Conservation (phyloP, 345 rosid genomes). For the Schrenkiella parvula region DNA sequence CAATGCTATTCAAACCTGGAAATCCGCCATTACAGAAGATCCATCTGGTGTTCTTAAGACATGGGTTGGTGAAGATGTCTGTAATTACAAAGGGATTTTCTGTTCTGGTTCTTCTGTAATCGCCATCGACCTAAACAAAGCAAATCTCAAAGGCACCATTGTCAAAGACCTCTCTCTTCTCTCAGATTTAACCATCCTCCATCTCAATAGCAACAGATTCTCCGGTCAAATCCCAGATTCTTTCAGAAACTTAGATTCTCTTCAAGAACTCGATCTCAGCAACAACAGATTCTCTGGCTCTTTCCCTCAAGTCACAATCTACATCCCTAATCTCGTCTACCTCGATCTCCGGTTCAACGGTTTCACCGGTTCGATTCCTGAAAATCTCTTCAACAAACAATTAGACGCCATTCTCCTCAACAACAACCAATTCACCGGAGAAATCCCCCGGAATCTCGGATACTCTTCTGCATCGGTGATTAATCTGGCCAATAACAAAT, state of each 20-base stretch:
- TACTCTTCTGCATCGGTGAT: constrained; percentile 78
- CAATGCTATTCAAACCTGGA: constrained; percentile 88
- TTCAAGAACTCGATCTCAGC: constrained; percentile 83
- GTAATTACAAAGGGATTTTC: constrained; percentile 75
- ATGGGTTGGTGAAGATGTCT: constrained; percentile 80
- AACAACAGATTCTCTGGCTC: constrained; percentile 69
- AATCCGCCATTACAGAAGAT: constrained; percentile 66
- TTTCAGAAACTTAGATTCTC: constrained; percentile 47
- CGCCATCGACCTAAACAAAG: constrained; percentile 82
- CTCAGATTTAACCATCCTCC: constrained; percentile 59
- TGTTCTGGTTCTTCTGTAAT: constrained; percentile 38
- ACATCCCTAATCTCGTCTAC: constrained; percentile 64
- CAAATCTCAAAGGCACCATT: constrained; percentile 67
- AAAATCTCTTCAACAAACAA: constrained; percentile 59
- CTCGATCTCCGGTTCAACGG: constrained; percentile 84
- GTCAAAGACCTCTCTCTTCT: constrained; percentile 65
- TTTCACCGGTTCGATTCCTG: constrained; percentile 71
- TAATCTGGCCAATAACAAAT: constrained; percentile 68
- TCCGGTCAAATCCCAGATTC: constrained; percentile 59
- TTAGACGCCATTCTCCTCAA: constrained; percentile 86
- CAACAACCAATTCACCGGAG: constrained; percentile 64
- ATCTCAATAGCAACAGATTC: constrained; percentile 79
- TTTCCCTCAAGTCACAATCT: constrained; percentile 50
- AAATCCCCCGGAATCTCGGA: constrained; percentile 63
- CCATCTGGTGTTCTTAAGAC: constrained; percentile 60